Base-by-base conservation (phyloP, 2,329 filamentous ascomycete species). In the Fusarium sp. region DNA sequence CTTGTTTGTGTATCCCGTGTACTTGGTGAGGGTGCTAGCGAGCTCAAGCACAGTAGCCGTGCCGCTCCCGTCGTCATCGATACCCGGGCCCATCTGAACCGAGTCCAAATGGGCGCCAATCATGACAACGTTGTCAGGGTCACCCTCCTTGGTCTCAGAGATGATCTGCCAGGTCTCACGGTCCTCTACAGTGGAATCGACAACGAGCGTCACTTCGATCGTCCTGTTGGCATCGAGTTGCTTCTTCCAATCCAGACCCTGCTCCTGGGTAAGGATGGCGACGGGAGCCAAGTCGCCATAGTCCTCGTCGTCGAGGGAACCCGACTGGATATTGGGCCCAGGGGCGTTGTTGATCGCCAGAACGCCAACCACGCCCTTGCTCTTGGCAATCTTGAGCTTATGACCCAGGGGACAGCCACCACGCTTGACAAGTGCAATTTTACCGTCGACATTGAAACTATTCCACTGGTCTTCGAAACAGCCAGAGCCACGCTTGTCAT, bases 251-350 rank as follows among this genome's bases (percentile, higher is more conserved):
- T 71, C 78, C 1, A 68, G 71, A 8, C 80, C 82, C 3, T 81
- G 73, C 46, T 80, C 81, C 1, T 75, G 71, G 7, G 76, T 70
- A 36, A 83, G 77, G 1, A 82, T 77, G 9, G 76, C 82, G 6
- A 81, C 78, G 10, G 82, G 80, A 10, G 80, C 75, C 6, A 82
- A 73, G 16, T 75, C 70, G 8, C 77, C 76, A 30, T 78, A 66
- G 71, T 80, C 82, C 69, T 79, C 78, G 1, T 80, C 81, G 16
- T 85, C 83, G 3, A 92, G 82, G 0, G 88, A 91, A 8, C 87
- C 89, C 27, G 81, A 79, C 2, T 84, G 77, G 4, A 81, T 76
- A n/a, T 23, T 23, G 23, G 23, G 23, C 23, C 23, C 23, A 4
- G 23, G 23, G 23, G 23, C 23, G 23, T 23, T 23, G 23, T 23